phyloP scores from a whole-genome alignment of 2,329 filamentous ascomycete species.

The Apiospora aurea region DNA sequence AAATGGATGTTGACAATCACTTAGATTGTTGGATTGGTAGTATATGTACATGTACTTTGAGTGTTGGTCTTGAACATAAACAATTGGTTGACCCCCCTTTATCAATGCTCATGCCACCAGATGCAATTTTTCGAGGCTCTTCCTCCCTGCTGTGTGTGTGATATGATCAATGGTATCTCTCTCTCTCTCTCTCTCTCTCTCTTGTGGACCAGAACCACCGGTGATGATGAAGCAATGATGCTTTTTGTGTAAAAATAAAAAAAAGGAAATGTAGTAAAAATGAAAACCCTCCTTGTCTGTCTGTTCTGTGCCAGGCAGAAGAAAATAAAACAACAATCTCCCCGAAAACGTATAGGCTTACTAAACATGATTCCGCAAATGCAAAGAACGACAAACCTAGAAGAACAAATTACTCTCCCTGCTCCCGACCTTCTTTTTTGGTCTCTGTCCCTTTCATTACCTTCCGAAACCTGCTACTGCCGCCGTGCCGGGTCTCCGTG shows the following conservation, averaged over 20 bases:
- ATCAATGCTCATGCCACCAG: constrained; percentile 14
- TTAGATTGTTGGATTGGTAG: neutral
- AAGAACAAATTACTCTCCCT: no score
- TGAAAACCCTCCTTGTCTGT: neutral
- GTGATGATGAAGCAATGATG: neutral
- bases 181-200: neutral
- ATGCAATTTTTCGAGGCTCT: constrained; percentile 18
- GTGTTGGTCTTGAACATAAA: neutral
- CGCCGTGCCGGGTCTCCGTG: no score
- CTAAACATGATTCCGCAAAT: no score
- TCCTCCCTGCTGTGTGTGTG: neutral
- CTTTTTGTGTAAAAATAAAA: constrained; percentile 1
- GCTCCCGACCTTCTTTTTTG: no score
- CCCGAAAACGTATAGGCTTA: no score
- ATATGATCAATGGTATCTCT: constrained; percentile 10
- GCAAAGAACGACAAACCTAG: no score
- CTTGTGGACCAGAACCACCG: neutral
- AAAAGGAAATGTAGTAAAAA: neutral
- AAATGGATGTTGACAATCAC: neutral
- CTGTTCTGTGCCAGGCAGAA: neutral
- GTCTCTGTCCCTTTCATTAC: no score
- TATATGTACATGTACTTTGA: neutral
- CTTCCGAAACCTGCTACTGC: no score
- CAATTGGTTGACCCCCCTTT: neutral
- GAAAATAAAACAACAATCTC: no score